Evolutionary conservation across 2,329 filamentous ascomycete genomes (phyloP).

Genomic region (Curvularia hawaiiensis): DNA sequence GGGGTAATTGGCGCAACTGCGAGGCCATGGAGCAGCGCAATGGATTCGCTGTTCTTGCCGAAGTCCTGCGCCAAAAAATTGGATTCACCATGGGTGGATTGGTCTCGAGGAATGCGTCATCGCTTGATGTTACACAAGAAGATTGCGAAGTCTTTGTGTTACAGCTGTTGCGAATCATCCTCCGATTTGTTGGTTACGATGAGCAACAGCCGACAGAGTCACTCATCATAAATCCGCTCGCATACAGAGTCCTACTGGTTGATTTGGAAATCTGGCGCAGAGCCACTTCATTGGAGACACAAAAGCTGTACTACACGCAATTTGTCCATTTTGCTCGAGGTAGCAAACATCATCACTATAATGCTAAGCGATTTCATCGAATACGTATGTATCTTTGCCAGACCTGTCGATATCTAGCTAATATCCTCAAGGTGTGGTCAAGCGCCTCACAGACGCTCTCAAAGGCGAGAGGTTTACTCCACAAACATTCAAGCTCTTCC

Average conservation of each 20-base stretch:
- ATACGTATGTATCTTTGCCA: slow-evolving; percentile 72
- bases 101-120: slow-evolving; percentile 56
- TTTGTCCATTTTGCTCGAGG: slow-evolving; percentile 86
- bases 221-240: slow-evolving; percentile 93
- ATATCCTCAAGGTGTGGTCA: slow-evolving; percentile 73
- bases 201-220: slow-evolving; percentile 80
- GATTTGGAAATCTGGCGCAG: slow-evolving; percentile 93
- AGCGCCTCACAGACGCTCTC: slow-evolving; percentile 84
- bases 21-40: slow-evolving; percentile 98
- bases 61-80: slow-evolving; percentile 83
- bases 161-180: slow-evolving; percentile 74
- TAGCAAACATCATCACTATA: slow-evolving; percentile 92
- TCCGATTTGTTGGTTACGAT: slow-evolving; percentile 89
- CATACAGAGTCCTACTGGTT: slow-evolving; percentile 88
- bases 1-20: slow-evolving; percentile 94
- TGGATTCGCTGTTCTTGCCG: slow-evolving; percentile 85
- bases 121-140: slow-evolving; percentile 40
- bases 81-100: slow-evolving; percentile 55
- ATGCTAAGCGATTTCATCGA: slow-evolving; percentile 80
- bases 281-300: slow-evolving; percentile 71
- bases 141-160: slow-evolving; percentile 59
- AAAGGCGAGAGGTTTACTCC: slow-evolving; percentile 80
- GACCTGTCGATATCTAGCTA: slow-evolving; percentile 18
- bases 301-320: slow-evolving; percentile 90
- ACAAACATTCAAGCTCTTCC: slow-evolving; percentile 75